Conservation (phyloP, 169 alveolate genomes). For the Plasmodium knowlesi region DNA sequence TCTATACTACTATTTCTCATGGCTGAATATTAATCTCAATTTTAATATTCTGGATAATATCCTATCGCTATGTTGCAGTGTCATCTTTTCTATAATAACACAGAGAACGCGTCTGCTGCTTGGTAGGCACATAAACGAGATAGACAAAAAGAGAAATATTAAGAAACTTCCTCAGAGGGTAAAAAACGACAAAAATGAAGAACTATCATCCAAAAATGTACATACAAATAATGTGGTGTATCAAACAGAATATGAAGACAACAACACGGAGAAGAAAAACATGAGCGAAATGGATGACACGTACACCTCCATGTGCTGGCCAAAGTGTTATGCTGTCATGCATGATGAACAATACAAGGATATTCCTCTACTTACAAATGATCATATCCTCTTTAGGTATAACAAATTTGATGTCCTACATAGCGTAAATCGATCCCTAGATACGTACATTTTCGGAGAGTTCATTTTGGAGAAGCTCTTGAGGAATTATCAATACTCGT, state of each 20-base stretch:
- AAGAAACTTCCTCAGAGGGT: conserved; percentile 12
- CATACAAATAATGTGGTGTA: not conserved
- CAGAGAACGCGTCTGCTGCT: conserved; percentile 68
- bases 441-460: conserved; percentile 66
- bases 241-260: conserved; percentile 65
- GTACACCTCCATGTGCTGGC: conserved; percentile 37
- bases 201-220: conserved; percentile 45
- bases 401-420: conserved; percentile 44
- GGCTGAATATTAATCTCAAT: conserved; percentile 69
- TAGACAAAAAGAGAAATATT: conserved; percentile 9
- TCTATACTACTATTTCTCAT: conserved; percentile 61
- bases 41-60: conserved; percentile 54
- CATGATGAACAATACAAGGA: conserved; percentile 57
- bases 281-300: conserved; percentile 71
- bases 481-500: conserved; percentile 56
- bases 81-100: conserved; percentile 69
- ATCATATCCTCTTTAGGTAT: conserved; percentile 41
- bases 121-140: conserved; percentile 54
- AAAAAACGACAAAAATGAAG: conserved; percentile 38
- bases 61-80: conserved; percentile 67
- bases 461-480: conserved; percentile 51
- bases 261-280: conserved; percentile 50
- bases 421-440: conserved; percentile 62
- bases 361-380: conserved; percentile 40
- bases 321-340: conserved; percentile 27